Conservation (phyloP, 805 yeast species). For the Saccharomycopsis sp. region DNA sequence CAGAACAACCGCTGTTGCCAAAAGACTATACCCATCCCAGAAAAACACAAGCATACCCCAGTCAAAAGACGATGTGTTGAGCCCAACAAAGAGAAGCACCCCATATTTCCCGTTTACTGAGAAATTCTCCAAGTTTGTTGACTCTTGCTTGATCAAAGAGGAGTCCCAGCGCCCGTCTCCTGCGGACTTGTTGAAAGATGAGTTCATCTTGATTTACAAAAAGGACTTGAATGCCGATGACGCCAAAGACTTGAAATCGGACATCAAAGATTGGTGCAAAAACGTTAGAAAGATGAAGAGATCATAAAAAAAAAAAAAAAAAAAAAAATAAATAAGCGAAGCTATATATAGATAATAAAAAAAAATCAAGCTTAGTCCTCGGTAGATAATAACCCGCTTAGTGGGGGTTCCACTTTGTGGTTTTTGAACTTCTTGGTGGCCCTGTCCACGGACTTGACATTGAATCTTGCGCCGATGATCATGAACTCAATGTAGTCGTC, state of each 20-base stretch:
- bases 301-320: neutral
- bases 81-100: neutral
- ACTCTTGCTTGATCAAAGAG: constrained; percentile 64
- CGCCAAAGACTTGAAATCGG: constrained; percentile 24
- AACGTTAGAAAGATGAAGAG: constrained; percentile 25
- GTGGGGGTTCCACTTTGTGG: constrained; percentile 57
- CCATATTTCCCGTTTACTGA: constrained; percentile 31
- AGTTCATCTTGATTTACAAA: constrained; percentile 29
- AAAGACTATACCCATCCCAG: constrained; percentile 16
- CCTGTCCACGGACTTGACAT: constrained; percentile 68
- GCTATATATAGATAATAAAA: neutral
- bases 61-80: neutral
- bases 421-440: constrained; percentile 79
- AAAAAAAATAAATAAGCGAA: neutral
- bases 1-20: neutral
- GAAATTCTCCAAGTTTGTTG: constrained; percentile 58
- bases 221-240: constrained; percentile 24
- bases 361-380: neutral
- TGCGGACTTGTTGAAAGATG: constrained; percentile 44
- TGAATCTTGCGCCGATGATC: constrained; percentile 71
- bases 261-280: constrained; percentile 36
- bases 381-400: neutral
- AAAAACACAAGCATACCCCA: neutral
- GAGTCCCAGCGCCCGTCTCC: constrained; percentile 64
- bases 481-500: constrained; percentile 45